Conservation (phyloP, 169 alveolate species). For the Besnoitia besnoiti region DNA sequence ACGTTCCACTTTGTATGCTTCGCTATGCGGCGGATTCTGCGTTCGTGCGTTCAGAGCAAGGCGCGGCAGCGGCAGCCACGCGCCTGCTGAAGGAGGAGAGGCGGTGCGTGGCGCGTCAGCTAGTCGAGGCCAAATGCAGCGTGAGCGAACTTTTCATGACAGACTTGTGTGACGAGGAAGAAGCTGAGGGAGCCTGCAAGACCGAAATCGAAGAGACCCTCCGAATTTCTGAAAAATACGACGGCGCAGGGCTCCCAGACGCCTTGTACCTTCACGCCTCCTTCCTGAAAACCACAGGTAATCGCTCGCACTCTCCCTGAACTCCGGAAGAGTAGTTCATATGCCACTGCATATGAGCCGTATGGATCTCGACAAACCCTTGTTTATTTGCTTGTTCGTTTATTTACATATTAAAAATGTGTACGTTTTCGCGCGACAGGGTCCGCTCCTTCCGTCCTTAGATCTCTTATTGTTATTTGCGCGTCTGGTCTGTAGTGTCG, state of each 20-base stretch:
- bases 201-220: conserved; percentile 15
- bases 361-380: too few relatives aligned
- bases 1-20: too few relatives aligned
- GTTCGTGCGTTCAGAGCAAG: neutral
- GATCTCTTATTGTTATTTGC: too few relatives aligned
- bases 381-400: too few relatives aligned
- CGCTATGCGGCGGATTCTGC: neutral
- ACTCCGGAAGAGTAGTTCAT: too few relatives aligned
- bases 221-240: neutral
- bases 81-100: neutral
- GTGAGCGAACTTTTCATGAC: conserved; percentile 45
- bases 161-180: conserved; percentile 52
- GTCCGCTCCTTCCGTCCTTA: too few relatives aligned
- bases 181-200: conserved; percentile 6
- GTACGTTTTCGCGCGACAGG: too few relatives aligned
- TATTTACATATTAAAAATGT: too few relatives aligned
- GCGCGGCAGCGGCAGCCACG: conserved; percentile 28
- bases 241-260: conserved; percentile 44
- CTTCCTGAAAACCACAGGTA: conserved; percentile 41
- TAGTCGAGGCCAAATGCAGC: conserved; percentile 45
- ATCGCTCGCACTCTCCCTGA: too few relatives aligned
- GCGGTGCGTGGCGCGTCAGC: neutral
- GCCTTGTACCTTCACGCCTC: conserved; percentile 43
- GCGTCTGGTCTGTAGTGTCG: too few relatives aligned
- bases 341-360: too few relatives aligned